Evolutionary conservation across 106 monocot genomes (phyloP), one percentile per base, ranked within the genome.

Genomic region (Vanilla planifolia): DNA sequence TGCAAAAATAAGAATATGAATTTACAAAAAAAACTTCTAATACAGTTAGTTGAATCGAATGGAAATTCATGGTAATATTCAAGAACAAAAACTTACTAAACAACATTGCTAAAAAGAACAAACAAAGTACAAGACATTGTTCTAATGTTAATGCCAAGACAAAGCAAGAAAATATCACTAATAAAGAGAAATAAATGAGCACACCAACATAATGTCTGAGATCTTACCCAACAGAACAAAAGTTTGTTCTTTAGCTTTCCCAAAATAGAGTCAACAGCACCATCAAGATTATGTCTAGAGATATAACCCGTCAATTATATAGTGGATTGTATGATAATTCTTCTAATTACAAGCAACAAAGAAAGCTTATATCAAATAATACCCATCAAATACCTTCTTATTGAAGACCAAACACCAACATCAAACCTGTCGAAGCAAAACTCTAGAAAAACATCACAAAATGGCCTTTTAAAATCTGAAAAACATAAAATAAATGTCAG

Each of bases 381-480:
- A 25, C 23, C 1, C 0, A 68, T 70, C 8, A 33, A 51, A 48
- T 81, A 92, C 87, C 35, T 81, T 70, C 63, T 75, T 51, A 84
- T 72, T 7, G 92, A 92, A 33, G 92, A 88, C 92, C 92, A 92
- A 5, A 92, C 33, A 25, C 83, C 92, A 17, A 92, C 37, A 43
- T 74, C 69, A 76, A 92, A 92, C 15, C 39, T 75, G 51, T 81
- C 61, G 66, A 88, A 92, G 75, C 92, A 88, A 45, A 84, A 92
- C n/a, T 73, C 68, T 48, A 92, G 36, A 71, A 92, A 92, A 63
- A 81, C 80, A 21, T 84, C 78, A 55, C 80, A 92, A 59, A 76
- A 92, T n/a, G 84, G 92, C 65, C 92, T 92, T 69, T 76, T 92
- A 43, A 78, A 88, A 71, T 84, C 84, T 84, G 73, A 28, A n/a